Conservation (phyloP, 2,329 filamentous ascomycete genomes). For the Rosellinia necatrix region DNA sequence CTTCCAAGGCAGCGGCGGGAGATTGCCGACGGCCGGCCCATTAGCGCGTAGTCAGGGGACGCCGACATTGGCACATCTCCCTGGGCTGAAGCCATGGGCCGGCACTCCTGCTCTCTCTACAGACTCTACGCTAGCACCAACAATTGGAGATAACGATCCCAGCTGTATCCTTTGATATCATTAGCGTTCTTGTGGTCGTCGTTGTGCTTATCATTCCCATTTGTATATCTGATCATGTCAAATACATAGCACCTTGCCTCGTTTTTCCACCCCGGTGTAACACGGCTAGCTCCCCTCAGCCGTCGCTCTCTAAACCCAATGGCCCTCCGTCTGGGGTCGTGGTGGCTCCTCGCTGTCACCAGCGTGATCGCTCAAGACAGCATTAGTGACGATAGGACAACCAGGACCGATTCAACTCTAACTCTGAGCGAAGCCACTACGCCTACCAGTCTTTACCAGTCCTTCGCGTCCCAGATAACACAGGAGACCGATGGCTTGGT, state of each 20-base stretch:
- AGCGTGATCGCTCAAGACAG: slow-evolving; percentile 40
- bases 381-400: slow-evolving; percentile 46
- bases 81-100: too few relatives aligned
- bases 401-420: slow-evolving; percentile 43
- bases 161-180: not conserved
- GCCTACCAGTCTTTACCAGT: slow-evolving; percentile 52
- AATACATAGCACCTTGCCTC: not conserved
- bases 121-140: not conserved
- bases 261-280: not conserved
- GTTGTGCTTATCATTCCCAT: not conserved
- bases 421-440: slow-evolving; percentile 41
- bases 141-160: not conserved
- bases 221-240: slow-evolving; percentile 3
- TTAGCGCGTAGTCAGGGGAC: not conserved
- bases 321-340: slow-evolving; percentile 32
- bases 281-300: not conserved
- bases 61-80: too few relatives aligned
- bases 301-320: slow-evolving; percentile 19
- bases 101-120: too few relatives aligned
- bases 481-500: slow-evolving; percentile 39
- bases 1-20: not conserved
- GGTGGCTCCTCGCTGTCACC: slow-evolving; percentile 32
- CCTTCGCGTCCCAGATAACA: slow-evolving; percentile 50
- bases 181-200: not conserved
- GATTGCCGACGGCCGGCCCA: slow-evolving; percentile 5